Evolutionary conservation across 805 yeast genomes (phyloP).

Genomic region (Cyberlindnera samutprakarnensis): DNA sequence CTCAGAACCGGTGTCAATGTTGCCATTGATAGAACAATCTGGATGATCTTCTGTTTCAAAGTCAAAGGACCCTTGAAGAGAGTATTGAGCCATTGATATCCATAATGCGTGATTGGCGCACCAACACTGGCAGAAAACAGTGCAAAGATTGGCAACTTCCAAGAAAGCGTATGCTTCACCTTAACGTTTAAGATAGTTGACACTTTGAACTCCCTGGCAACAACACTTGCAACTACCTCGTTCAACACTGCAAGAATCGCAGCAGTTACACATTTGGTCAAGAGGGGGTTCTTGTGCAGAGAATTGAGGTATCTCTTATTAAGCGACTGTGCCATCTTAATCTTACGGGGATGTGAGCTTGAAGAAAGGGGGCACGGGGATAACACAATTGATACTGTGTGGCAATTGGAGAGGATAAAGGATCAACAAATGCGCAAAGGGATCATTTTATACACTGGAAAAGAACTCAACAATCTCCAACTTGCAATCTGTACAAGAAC

Average conservation of each 20-base stretch:
- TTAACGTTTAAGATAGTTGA: conserved; percentile 11
- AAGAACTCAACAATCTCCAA: too few species aligned
- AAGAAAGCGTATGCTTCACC: conserved; percentile 18
- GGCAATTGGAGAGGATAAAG: neutral
- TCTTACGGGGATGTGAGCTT: too few species aligned
- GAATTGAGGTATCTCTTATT: conserved; percentile 28
- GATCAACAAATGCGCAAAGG: too few species aligned
- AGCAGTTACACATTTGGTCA: conserved; percentile 52
- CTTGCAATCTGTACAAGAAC: too few species aligned
- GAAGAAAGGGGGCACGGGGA: too few species aligned
- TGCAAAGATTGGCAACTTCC: conserved; percentile 45
- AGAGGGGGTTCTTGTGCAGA: conserved; percentile 42
- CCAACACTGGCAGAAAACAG: conserved; percentile 46
- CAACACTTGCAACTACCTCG: conserved; percentile 46
- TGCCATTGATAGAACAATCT: conserved; percentile 41
- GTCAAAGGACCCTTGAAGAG: conserved; percentile 37
- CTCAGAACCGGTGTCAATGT: conserved; percentile 51
- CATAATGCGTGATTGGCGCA: conserved; percentile 52
- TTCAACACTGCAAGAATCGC: conserved; percentile 48
- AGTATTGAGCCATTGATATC: conserved; percentile 38
- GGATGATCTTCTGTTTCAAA: conserved; percentile 34
- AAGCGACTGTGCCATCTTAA: conserved; percentile 8
- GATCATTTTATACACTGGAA: neutral
- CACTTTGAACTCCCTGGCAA: conserved; percentile 38
- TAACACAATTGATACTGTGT: conserved; percentile 1